Evolutionary conservation across 2,329 filamentous ascomycete species (phyloP).

Genomic region (Cytospora schulzeri): DNA sequence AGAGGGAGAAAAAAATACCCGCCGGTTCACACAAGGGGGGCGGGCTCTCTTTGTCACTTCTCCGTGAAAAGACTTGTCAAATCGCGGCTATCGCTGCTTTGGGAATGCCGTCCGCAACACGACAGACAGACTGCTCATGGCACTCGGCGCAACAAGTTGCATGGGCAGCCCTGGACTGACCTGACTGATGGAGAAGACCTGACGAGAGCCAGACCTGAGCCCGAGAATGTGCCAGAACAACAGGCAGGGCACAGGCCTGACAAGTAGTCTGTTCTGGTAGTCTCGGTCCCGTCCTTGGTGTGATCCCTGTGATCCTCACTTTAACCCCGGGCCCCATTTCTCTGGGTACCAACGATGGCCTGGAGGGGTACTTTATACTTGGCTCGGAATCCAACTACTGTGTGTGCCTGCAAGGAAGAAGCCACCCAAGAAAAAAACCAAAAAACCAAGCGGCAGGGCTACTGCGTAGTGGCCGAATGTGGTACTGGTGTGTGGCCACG

Average conservation of each 20-base stretch:
- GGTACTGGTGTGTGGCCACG: conserved; percentile 2
- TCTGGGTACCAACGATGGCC: conserved; percentile 3
- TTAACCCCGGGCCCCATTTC: conserved; percentile 17
- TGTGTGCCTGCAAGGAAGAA: conserved; percentile 18
- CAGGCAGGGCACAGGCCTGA: background rate
- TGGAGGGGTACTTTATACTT: conserved; percentile 22
- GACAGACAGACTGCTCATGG: background rate
- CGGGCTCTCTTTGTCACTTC: background rate
- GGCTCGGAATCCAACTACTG: conserved; percentile 10
- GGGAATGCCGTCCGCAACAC: background rate
- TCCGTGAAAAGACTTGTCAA: background rate
- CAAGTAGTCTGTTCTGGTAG: background rate
- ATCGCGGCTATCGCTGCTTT: background rate
- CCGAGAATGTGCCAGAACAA: background rate
- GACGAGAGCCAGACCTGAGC: background rate
- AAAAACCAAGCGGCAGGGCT: conserved; percentile 9
- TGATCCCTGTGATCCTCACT: conserved; percentile 10
- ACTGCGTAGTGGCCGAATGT: conserved; percentile 2
- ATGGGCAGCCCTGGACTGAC: background rate
- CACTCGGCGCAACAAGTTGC: background rate
- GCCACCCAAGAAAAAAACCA: conserved; percentile 7
- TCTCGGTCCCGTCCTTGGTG: conserved; percentile 6
- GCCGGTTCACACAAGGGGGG: background rate
- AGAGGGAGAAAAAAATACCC: conserved; percentile 9
- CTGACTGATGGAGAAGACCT: background rate